Evolutionary conservation across 495 filamentous ascomycete genomes (phyloP), one percentile per base, ranked within the genome.

Genomic region (Aspergillus campestris): DNA sequence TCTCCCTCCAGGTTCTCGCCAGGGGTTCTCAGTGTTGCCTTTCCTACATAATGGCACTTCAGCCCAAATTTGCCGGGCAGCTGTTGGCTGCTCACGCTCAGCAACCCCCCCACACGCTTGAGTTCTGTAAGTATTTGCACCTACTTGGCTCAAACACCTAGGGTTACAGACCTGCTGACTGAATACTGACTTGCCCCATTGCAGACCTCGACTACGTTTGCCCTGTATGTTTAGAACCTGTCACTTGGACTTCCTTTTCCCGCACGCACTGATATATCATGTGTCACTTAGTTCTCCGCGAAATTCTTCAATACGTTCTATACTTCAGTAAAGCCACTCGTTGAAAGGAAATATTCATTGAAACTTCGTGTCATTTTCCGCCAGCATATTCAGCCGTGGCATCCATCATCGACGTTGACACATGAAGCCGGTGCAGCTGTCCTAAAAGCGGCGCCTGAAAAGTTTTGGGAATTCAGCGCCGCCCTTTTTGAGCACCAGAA

Each of bases 371-470:
- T 91, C 42, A 77, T 96, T 42, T 83, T 95, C 70, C 84, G 89
- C 15, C 88, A 90, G 53, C 90, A 95, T 57, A 80, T 95, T 52
- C 90, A 97, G 62, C 91, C 91, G 10, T 97, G 91, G 90, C 89
- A 97, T 62, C 91, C 91, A 9, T 87, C 84, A 37, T 88, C 83
- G 14, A 95, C 89, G 0, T 79, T 95, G 11, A 74, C 75, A 18
- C 91, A 97, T 65, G 91, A 96, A 73, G 87, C 91, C 33, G 90
- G 71, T 7, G 72, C 84, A 8, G 90, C 89, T 7, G 84, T 95
- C 6, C 70, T 86, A 35, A 75, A 70, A 18, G 51, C 86, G 1
- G 62, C 81, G 3, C 82, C 87, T 0, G 66, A 73, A 10, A 80
- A 78, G 49, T 95, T 90, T 71, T 91, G 80, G 79, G 67, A 72